Evolutionary conservation across 306 rosid genomes (phyloP), one percentile per base, ranked within the genome.

Genomic region (Sicyos baderoa): DNA sequence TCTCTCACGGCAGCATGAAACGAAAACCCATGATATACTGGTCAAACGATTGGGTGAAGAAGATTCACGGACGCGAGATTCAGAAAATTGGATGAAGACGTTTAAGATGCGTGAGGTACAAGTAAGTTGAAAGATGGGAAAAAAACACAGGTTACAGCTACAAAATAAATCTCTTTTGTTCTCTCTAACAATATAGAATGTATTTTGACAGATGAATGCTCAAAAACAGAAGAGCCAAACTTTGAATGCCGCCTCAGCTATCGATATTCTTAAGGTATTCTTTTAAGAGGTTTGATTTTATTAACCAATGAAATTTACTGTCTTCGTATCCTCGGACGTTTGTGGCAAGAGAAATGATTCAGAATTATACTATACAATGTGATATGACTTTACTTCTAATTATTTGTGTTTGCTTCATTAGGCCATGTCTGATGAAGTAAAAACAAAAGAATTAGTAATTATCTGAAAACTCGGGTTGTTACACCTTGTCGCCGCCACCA

Each of bases 31-130:
- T 71, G 97, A 94, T 70, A 94, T 94, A 75, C 89, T 88, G 54
- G 97, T 94, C 82, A 94, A 94, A 78, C 99, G 90, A 80, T 86
- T 94, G 76, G 99, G 99, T 64, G 95, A 88, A 84, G 96, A 90
- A 71, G 99, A 94, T 80, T 85, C 96, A 18, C 86, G 99, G 81
- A 90, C 99, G 7, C 91, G 86, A 0, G 99, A 90, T 84, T 94
- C 99, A 0, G 82, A 70, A 75, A 94, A 94, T 80, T 94, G 99
- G 99, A 88, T 94, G 96, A 86, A 94, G 79, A 90, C 97, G 52
- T 88, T 94, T 78, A 90, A 85, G 86, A 81, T 86, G 99, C 96
- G 99, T 35, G 99, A 94, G 76, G 76, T 84, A 59, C 99, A 86
- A 96, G 97, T 87, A 81, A 66, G 50, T 37, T 21, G 16, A 62